These are phyloP conservation scores for Umbilicaria muhlenbergii DNA, from an alignment of 495 filamentous ascomycete genomes.

Conservation along the genomic window DNA sequence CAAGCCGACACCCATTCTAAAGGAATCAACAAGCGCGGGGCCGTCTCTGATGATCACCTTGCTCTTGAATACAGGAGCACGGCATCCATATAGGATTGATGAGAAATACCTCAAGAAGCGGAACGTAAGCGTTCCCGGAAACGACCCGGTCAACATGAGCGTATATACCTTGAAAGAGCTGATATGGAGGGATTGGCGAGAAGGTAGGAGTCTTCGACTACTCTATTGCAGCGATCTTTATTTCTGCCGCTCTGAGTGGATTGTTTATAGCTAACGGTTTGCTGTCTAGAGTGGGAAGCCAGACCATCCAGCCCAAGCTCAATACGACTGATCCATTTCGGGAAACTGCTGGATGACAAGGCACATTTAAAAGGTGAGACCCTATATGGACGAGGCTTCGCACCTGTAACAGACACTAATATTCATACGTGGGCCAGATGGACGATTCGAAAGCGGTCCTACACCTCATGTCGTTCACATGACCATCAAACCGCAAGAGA, in stretches of 20 bases:
- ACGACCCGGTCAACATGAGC: constrained; percentile 76
- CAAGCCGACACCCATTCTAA: constrained; percentile 12
- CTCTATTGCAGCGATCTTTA: background rate
- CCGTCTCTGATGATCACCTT: constrained; percentile 48
- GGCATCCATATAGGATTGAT: constrained; percentile 78
- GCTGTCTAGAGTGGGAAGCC: constrained; percentile 60
- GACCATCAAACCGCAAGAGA: constrained; percentile 78
- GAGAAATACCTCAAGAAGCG: constrained; percentile 69
- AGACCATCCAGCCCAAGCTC: constrained; percentile 67
- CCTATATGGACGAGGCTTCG: constrained; percentile 8
- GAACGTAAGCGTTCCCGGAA: constrained; percentile 54
- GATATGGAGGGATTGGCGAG: constrained; percentile 79
- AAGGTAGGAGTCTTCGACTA: constrained; percentile 27
- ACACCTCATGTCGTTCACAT: constrained; percentile 79
- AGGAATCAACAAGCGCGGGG: constrained; percentile 29
- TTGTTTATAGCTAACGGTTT: background rate
- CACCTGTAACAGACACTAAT: constrained; percentile 13
- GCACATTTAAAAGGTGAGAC: constrained; percentile 52
- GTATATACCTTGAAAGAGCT: constrained; percentile 85
- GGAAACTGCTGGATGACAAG: constrained; percentile 77
- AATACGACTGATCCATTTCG: constrained; percentile 80
- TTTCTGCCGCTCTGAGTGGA: background rate
- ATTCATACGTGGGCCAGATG: constrained; percentile 38
- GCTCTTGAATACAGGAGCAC: constrained; percentile 61
- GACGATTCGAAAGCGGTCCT: constrained; percentile 51